phyloP scores from a whole-genome alignment of 164 flowering plant genomes.

The Pachysandra terminalis region DNA sequence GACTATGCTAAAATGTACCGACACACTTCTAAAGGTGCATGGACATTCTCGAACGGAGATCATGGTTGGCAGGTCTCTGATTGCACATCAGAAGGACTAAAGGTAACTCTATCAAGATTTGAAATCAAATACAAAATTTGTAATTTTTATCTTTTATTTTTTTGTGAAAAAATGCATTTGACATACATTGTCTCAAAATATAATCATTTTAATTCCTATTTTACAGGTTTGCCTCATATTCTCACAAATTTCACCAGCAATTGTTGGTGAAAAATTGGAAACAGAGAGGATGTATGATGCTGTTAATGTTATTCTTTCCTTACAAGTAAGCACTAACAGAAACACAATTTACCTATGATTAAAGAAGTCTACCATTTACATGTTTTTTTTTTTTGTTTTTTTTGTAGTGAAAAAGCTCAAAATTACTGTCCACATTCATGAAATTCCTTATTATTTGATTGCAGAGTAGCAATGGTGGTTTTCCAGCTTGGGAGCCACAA shows the following conservation, averaged over 20 bases:
- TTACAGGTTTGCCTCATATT: background rate
- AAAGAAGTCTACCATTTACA: too few relatives aligned
- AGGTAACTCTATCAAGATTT: background rate
- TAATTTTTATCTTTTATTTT: background rate
- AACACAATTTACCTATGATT: background rate
- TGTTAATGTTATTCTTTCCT: conserved; percentile 2
- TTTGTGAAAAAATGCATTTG: background rate
- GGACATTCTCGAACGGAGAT: conserved; percentile 14
- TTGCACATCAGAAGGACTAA: conserved; percentile 19
- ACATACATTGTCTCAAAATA: background rate
- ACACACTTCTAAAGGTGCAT: conserved; percentile 14
- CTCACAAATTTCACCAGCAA: background rate
- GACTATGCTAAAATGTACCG: conserved; percentile 3
- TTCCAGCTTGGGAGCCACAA: conserved; percentile 41
- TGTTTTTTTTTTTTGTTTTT: too few relatives aligned
- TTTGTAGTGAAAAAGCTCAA: too few relatives aligned
- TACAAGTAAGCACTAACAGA: conserved; percentile 1
- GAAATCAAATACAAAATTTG: background rate
- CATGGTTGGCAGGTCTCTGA: conserved; percentile 22
- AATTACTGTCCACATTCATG: too few relatives aligned
- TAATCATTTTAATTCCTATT: background rate
- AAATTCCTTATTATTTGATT: background rate
- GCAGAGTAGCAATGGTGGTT: conserved; percentile 43
- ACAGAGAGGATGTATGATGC: conserved; percentile 4
- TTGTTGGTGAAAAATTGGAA: conserved; percentile 9